A percentile compares a stretch with the other conserved stretches of the same genome.
Evolutionary conservation across 2,329 filamentous ascomycete species (phyloP).

Genomic region (Incumbomyces delicatus): DNA sequence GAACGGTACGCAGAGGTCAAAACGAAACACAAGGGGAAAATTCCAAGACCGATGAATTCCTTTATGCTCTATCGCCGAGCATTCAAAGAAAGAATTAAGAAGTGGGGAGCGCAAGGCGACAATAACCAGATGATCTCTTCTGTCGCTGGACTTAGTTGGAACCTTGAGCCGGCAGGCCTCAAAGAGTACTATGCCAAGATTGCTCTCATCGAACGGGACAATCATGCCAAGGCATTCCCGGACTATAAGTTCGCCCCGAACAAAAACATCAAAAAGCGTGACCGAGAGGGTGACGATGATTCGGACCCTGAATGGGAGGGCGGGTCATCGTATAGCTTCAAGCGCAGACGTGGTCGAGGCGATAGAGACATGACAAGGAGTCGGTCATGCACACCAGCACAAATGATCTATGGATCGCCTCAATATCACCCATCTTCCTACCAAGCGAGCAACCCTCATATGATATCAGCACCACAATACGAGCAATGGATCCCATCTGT

Average conservation of each 20-base stretch:
- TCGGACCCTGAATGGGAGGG: conserved; percentile 19
- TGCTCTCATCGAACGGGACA: conserved; percentile 70
- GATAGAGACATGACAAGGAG: conserved; percentile 17
- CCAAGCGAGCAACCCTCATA: conserved; percentile 14
- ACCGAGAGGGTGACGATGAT: conserved; percentile 30
- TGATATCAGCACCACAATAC: neutral
- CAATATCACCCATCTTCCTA: conserved; percentile 15
- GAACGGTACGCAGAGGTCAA: conserved; percentile 59
- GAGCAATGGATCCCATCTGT: neutral
- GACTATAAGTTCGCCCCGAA: conserved; percentile 89
- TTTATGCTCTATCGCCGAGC: conserved; percentile 97
- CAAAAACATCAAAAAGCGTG: conserved; percentile 49
- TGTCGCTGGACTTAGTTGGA: conserved; percentile 81
- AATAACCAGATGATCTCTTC: conserved; percentile 91
- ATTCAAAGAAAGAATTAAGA: conserved; percentile 77
- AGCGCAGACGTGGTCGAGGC: conserved; percentile 16
- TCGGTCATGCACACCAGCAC: conserved; percentile 17
- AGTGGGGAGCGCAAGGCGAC: conserved; percentile 62
- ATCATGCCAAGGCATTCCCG: conserved; percentile 77
- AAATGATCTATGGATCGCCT: conserved; percentile 11
- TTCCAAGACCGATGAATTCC: conserved; percentile 91
- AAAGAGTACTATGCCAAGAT: conserved; percentile 67
- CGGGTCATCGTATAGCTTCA: conserved; percentile 15
- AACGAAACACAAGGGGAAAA: conserved; percentile 58
- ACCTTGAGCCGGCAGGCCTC: conserved; percentile 62